A percentile compares a stretch with the other conserved stretches of the same genome.
Conservation (phyloP, 2,329 filamentous ascomycete species). For the Nemania sp. region DNA sequence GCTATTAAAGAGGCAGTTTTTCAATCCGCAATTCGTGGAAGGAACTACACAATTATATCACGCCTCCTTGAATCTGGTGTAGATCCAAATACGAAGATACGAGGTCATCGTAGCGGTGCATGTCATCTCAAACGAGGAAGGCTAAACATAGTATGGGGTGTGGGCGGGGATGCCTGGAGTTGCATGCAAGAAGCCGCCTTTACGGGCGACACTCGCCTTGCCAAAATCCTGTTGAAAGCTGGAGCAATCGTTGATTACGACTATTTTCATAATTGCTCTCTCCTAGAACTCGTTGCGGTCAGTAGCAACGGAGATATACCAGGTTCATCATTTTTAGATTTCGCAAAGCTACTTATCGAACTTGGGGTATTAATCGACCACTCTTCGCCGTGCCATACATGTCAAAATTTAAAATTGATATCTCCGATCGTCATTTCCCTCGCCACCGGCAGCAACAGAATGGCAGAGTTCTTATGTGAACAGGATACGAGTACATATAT, state of each 20-base stretch:
- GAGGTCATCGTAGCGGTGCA: background rate
- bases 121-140: background rate
- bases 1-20: slow-evolving; percentile 23
- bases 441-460: background rate
- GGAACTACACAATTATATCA: slow-evolving; percentile 6
- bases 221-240: slow-evolving; percentile 2
- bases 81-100: background rate
- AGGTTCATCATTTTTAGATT: background rate
- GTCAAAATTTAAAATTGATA: background rate
- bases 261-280: accelerated
- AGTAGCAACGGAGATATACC: too few species aligned
- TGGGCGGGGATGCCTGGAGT: background rate
- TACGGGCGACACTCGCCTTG: slow-evolving; percentile 11
- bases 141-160: background rate
- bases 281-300: too few species aligned
- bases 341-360: background rate
- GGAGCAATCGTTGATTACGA: background rate
- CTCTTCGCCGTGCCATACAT: background rate
- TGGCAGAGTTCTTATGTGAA: background rate
- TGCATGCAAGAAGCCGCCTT: slow-evolving; percentile 7
- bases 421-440: background rate
- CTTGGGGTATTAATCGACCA: background rate
- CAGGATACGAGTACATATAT: too few species aligned
- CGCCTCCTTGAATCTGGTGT: slow-evolving; percentile 16
- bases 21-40: slow-evolving; percentile 19